phyloP scores from a whole-genome alignment of 208 protist genomes.

The Leishmania tarentolae region DNA sequence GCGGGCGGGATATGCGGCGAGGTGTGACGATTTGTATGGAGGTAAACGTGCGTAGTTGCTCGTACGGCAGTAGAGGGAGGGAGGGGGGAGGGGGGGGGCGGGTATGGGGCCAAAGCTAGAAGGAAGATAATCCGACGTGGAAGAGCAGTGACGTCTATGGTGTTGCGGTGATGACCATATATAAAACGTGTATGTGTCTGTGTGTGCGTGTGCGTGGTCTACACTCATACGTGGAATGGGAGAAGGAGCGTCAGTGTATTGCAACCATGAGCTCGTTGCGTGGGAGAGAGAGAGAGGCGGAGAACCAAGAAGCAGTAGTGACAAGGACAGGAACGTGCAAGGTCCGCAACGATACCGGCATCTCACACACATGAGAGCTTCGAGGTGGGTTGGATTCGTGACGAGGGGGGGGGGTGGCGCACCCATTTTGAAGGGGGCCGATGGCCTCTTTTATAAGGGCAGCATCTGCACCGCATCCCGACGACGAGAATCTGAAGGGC shows the following conservation, averaged over 20 bases:
- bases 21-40: neutral
- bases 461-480: neutral
- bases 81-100: neutral
- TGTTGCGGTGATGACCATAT: neutral
- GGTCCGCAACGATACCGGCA: neutral
- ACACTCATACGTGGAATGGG: neutral
- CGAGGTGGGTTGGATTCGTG: neutral
- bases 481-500: neutral
- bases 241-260: neutral
- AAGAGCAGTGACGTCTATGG: neutral
- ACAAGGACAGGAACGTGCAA: neutral
- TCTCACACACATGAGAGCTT: neutral
- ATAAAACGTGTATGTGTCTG: neutral
- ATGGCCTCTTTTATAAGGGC: neutral
- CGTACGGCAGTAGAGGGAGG: neutral
- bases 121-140: constrained; percentile 12
- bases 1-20: too few relatives aligned
- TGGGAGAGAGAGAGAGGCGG: neutral
- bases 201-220: neutral
- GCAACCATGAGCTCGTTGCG: neutral
- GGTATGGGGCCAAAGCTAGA: neutral
- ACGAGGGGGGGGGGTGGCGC: neutral
- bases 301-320: neutral
- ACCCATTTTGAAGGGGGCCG: neutral
- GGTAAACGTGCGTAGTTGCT: neutral